phyloP scores from a whole-genome alignment of 2,329 filamentous ascomycete species.

The Achaetomium macrosporum region DNA sequence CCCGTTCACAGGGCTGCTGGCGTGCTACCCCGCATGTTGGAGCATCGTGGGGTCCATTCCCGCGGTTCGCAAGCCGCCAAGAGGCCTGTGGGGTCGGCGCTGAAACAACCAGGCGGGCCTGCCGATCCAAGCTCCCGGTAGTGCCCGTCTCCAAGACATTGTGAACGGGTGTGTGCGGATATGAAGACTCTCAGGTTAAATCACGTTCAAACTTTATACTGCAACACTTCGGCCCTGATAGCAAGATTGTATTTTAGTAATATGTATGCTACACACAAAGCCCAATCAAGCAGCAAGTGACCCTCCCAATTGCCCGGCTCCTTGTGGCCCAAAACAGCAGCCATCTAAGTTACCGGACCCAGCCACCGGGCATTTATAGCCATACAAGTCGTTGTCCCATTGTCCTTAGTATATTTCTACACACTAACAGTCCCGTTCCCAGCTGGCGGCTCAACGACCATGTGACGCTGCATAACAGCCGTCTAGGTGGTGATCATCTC shows the following conservation, averaged over 20 bases:
- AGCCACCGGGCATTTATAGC: background rate
- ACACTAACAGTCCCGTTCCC: background rate
- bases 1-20: conserved; percentile 14
- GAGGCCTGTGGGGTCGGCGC: background rate
- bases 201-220: too few relatives aligned
- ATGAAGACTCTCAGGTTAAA: too few relatives aligned
- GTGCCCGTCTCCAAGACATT: too few relatives aligned
- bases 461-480: background rate
- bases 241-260: background rate
- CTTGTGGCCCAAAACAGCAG: background rate
- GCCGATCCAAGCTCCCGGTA: too few relatives aligned
- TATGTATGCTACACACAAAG: background rate
- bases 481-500: background rate
- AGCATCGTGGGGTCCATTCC: background rate
- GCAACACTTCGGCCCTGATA: too few relatives aligned
- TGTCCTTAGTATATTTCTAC: background rate
- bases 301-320: too few relatives aligned
- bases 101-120: background rate
- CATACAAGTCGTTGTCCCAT: too few relatives aligned
- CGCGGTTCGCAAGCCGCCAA: too few relatives aligned
- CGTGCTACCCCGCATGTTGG: conserved; percentile 14
- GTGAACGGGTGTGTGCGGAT: too few relatives aligned
- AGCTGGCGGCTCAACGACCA: too few relatives aligned
- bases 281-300: background rate
- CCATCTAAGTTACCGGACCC: too few relatives aligned